Base-by-base conservation (phyloP, 208 protist species). In the Leishmania turanica region DNA sequence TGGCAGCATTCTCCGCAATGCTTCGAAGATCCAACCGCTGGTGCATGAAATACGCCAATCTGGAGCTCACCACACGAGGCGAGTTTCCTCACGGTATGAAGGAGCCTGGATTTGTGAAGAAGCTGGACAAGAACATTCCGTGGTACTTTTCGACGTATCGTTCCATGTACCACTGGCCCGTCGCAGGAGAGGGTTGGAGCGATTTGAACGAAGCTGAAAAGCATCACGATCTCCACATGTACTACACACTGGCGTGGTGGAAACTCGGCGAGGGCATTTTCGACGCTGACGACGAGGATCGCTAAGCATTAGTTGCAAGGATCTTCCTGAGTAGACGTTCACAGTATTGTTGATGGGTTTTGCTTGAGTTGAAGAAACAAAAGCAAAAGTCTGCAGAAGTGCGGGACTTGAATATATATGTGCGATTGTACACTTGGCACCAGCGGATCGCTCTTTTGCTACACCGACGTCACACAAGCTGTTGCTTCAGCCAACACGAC, bases 51-150 rank as follows among this genome's bases (percentile, higher is more conserved):
- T 97, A 97, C 74, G 94, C 92, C 3, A 94, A 97, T 69, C 78
- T 97, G 37, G 92, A 97, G 72, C 82, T 97, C 21, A 93, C 94
- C 13, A 97, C 94, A 13, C 83, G 94, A 13, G 94, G 94, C 62
- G 94, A 97, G 78, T 97, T 97, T 86, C 94, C 94, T 19, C 94
- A 97, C 80, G 94, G 94, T n/a, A 95, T 97, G 92, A 96, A 97
- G 66, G 91, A 96, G 74, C 92, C 94, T 62, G 92, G 88, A 1
- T 97, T 96, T 73, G 90, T 97, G 24, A 96, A 94, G 70, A 97
- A 97, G 72, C 80, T 97, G 15, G 94, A 97, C 72, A 90, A 96
- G 78, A 97, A 97, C 84, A 95, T 97, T 51, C 94, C 94, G n/a
- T 97, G 94, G 94, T 97, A 94, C 81, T 97, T 97, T 82, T 95